These are phyloP conservation scores for Thermochaetoides dissita DNA, from an alignment of 2,329 filamentous ascomycete genomes.

Conservation along the genomic window DNA sequence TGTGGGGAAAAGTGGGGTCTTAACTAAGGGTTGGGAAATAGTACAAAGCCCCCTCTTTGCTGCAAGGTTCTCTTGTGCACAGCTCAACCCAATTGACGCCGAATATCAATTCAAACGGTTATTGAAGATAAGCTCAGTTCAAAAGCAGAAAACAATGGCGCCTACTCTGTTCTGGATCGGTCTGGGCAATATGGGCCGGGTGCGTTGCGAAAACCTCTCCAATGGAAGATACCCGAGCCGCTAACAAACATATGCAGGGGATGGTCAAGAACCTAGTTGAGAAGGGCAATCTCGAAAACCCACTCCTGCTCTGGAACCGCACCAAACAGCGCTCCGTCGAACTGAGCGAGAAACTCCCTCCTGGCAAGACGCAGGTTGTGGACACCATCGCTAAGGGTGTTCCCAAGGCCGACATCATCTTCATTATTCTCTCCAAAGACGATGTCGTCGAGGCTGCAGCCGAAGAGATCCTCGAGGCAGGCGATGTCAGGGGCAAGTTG, in stretches of 20 bases:
- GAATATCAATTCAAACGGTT: too few species aligned
- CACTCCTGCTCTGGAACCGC: conserved; percentile 70
- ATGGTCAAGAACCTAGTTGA: conserved; percentile 74
- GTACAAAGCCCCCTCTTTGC: too few species aligned
- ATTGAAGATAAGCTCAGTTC: background rate
- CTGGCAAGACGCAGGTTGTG: conserved; percentile 49
- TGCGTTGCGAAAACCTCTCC: conserved; percentile 25
- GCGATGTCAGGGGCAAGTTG: conserved; percentile 53
- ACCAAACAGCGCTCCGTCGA: conserved; percentile 52
- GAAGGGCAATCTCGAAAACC: conserved; percentile 58
- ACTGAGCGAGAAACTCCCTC: conserved; percentile 44
- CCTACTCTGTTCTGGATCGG: conserved; percentile 63
- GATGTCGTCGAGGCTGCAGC: conserved; percentile 53
- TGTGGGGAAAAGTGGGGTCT: too few species aligned
- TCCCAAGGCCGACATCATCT: conserved; percentile 59
- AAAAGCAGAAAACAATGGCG: conserved; percentile 28
- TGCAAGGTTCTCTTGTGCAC: too few species aligned
- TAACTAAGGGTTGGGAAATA: too few species aligned
- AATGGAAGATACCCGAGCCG: background rate
- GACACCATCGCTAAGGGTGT: conserved; percentile 53
- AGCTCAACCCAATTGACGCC: too few species aligned
- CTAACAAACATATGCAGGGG: conserved; percentile 34
- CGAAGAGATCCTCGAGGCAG: conserved; percentile 35
- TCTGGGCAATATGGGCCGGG: conserved; percentile 76
- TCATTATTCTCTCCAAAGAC: conserved; percentile 71